Evolutionary conservation across 768 basidiomycete genomes (phyloP).

Genomic region (Russula abietina): DNA sequence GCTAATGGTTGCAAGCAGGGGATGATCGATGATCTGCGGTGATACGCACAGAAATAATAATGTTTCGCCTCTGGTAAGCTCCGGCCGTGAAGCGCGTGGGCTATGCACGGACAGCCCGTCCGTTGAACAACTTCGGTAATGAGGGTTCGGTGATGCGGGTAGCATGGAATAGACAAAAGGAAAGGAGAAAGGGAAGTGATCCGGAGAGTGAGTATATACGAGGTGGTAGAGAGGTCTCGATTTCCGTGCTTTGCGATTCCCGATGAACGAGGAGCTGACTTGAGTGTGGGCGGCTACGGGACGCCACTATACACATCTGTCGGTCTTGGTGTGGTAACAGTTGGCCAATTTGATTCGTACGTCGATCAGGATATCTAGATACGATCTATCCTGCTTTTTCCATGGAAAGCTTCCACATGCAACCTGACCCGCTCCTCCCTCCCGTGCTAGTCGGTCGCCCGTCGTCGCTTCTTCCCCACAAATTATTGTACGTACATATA

Average conservation of each 20-base stretch:
- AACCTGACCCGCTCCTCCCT: neutral
- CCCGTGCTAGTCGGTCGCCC: slow-evolving; percentile 21
- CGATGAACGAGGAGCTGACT: slow-evolving; percentile 23
- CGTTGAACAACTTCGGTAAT: neutral
- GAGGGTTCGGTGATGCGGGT: slow-evolving; percentile 14
- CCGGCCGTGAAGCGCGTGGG: neutral
- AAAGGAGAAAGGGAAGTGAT: neutral
- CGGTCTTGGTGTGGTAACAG: neutral
- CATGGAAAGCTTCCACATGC: slow-evolving; percentile 14
- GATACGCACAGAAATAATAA: neutral
- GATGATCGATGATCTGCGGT: neutral
- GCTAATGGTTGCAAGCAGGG: neutral
- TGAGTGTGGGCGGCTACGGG: neutral
- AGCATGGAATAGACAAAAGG: neutral
- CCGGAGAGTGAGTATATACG: neutral
- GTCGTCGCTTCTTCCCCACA: slow-evolving; percentile 8
- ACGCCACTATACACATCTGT: slow-evolving; percentile 3
- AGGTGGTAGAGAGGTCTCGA: neutral
- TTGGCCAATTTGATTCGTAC: slow-evolving; percentile 6
- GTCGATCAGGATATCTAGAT: slow-evolving; percentile 19
- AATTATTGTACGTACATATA: slow-evolving; percentile 13
- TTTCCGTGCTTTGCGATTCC: too few species aligned
- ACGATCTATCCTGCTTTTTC: slow-evolving; percentile 12
- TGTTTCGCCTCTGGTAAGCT: slow-evolving; percentile 2
- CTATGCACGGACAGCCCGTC: neutral